Conservation (phyloP, 116 monocot species). For the Iris pallida region DNA sequence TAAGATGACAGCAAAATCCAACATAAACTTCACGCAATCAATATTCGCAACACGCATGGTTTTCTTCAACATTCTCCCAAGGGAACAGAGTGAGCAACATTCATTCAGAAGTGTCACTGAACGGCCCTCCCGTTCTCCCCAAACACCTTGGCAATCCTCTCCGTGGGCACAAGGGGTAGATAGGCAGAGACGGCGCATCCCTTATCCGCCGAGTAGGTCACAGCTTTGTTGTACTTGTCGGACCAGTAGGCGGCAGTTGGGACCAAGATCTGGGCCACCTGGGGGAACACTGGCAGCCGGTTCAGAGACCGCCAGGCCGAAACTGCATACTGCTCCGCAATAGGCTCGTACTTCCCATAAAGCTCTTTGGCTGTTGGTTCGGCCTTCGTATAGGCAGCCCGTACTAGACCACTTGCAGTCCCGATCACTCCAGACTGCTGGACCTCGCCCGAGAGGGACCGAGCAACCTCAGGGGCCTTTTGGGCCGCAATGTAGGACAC, state of each 20-base stretch:
- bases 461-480: slow-evolving; percentile 25
- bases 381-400: slow-evolving; percentile 18
- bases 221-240: slow-evolving; percentile 38
- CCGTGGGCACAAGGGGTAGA: slow-evolving; percentile 47
- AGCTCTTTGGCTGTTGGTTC: slow-evolving; percentile 30
- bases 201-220: slow-evolving; percentile 25
- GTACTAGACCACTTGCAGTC: slow-evolving; percentile 22
- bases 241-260: slow-evolving; percentile 33
- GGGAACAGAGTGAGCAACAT: too few species aligned
- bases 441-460: slow-evolving; percentile 29
- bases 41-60: too few species aligned
- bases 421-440: slow-evolving; percentile 29
- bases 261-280: slow-evolving; percentile 26
- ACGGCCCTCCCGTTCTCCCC: neutral
- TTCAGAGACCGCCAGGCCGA: slow-evolving; percentile 48
- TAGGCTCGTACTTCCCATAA: slow-evolving; percentile 39
- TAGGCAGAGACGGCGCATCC: slow-evolving; percentile 34
- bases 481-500: slow-evolving; percentile 12
- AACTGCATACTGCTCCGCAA: slow-evolving; percentile 30
- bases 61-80: too few species aligned
- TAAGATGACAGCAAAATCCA: too few species aligned
- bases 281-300: slow-evolving; percentile 40
- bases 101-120: neutral
- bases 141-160: slow-evolving; percentile 39
- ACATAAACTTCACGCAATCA: too few species aligned